Conservation (phyloP, 176 grass and related monocot species). For the Bromus sterilis region DNA sequence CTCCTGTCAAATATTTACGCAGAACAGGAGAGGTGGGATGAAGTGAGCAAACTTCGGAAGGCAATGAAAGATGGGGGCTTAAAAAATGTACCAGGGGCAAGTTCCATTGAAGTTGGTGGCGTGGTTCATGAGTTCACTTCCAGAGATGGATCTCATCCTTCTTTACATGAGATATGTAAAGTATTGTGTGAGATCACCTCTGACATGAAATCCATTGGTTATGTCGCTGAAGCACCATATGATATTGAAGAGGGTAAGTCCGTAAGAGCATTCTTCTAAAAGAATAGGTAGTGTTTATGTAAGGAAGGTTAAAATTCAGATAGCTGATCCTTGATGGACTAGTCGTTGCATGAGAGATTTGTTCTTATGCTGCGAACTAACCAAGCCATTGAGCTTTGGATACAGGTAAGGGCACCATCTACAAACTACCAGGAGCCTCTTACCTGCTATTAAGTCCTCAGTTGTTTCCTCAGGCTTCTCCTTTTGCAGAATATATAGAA, state of each 20-base stretch:
- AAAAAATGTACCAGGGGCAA: slow-evolving; percentile 62
- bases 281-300: neutral
- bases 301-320: slow-evolving; percentile 7
- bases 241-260: slow-evolving; percentile 33
- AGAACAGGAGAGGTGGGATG: slow-evolving; percentile 59
- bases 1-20: slow-evolving; percentile 76
- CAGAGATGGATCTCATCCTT: slow-evolving; percentile 77
- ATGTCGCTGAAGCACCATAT: slow-evolving; percentile 20
- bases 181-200: slow-evolving; percentile 42
- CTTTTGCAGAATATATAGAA: slow-evolving; percentile 15
- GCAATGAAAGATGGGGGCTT: slow-evolving; percentile 58
- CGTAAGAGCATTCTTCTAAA: neutral
- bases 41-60: slow-evolving; percentile 54
- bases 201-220: slow-evolving; percentile 40
- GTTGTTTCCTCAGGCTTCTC: slow-evolving; percentile 20
- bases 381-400: neutral
- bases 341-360: neutral
- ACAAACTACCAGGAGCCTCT: neutral
- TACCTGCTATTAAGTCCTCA: slow-evolving; percentile 8
- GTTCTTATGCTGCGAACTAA: neutral
- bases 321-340: neutral
- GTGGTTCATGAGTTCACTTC: slow-evolving; percentile 73
- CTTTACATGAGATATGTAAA: slow-evolving; percentile 47
- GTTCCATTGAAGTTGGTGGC: slow-evolving; percentile 72
- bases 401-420: slow-evolving; percentile 1